Conservation (phyloP, 2,329 filamentous ascomycete genomes). For the Pezicula carpinea region DNA sequence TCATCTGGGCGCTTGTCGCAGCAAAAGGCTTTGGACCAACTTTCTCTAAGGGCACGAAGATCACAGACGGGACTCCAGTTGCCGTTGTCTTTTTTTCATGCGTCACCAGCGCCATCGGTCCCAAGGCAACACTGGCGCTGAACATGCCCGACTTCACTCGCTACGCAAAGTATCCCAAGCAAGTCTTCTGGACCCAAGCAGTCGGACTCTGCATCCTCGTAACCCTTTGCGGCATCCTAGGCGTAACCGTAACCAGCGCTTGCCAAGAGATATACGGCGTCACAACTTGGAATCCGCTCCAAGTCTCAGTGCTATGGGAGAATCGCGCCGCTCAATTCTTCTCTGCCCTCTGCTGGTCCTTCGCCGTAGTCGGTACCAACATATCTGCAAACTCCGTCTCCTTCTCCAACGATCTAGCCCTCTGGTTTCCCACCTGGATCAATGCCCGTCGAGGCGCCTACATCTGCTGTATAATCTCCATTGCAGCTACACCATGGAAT, state of each 20-base stretch:
- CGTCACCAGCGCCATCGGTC: conserved; percentile 17
- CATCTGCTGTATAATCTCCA: conserved; percentile 36
- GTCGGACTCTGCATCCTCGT: conserved; percentile 19
- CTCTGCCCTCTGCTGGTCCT: conserved; percentile 22
- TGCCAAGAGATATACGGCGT: conserved; percentile 23
- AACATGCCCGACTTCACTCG: conserved; percentile 29
- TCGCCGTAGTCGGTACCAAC: conserved; percentile 30
- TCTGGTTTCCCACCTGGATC: conserved; percentile 44
- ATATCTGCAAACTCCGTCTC: conserved; percentile 35
- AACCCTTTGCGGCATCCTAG: conserved; percentile 20
- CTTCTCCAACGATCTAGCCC: conserved; percentile 34
- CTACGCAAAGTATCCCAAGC: conserved; percentile 19
- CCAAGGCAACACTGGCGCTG: conserved; percentile 22
- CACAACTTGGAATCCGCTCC: conserved; percentile 24
- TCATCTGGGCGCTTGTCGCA: conserved; percentile 20
- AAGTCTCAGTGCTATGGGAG: conserved; percentile 19
- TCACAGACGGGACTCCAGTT: conserved; percentile 13
- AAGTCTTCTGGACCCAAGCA: conserved; percentile 20
- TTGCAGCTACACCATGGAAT: conserved; percentile 43
- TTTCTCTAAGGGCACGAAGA: conserved; percentile 16
- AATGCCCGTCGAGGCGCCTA: conserved; percentile 43
- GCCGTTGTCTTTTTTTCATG: conserved; percentile 17
- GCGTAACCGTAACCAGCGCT: conserved; percentile 21
- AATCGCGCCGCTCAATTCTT: conserved; percentile 28
- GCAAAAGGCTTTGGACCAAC: conserved; percentile 19